These are phyloP conservation scores for Plasmodium chabaudi DNA, from an alignment of 169 alveolate species.

Conservation along the genomic window DNA sequence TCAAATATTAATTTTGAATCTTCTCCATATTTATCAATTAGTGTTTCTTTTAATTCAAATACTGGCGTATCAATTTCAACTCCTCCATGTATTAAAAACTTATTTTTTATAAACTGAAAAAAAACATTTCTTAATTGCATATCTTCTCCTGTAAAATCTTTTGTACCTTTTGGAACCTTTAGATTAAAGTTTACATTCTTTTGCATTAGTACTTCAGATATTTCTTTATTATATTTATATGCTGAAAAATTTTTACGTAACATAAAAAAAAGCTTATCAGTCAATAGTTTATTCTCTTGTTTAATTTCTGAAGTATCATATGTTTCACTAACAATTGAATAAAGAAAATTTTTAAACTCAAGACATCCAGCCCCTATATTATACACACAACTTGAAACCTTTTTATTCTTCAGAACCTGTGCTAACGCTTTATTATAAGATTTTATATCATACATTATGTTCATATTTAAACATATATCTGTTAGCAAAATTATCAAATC, in stretches of 20 bases:
- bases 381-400: slow-evolving; percentile 50
- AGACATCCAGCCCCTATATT: slow-evolving; percentile 64
- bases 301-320: slow-evolving; percentile 1
- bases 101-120: slow-evolving; percentile 88
- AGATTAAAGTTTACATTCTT: slow-evolving; percentile 86
- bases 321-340: slow-evolving; percentile 19
- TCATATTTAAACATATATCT: slow-evolving; percentile 52
- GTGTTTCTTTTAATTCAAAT: slow-evolving; percentile 96
- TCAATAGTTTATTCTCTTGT: slow-evolving; percentile 13
- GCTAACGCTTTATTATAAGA: slow-evolving; percentile 58
- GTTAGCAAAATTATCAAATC: slow-evolving; percentile 32
- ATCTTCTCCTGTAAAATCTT: slow-evolving; percentile 93
- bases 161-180: slow-evolving; percentile 96
- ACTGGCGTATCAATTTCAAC: slow-evolving; percentile 98
- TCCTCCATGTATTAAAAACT: slow-evolving; percentile 96
- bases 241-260: slow-evolving; percentile 17
- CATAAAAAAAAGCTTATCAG: not conserved
- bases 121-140: slow-evolving; percentile 93
- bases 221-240: slow-evolving; percentile 27
- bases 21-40: slow-evolving; percentile 97
- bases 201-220: slow-evolving; percentile 75
- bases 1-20: slow-evolving; percentile 97
- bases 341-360: slow-evolving; percentile 69
- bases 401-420: slow-evolving; percentile 44
- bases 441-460: slow-evolving; percentile 72